These are phyloP conservation scores for Wickerhamiella spandovensis DNA, from an alignment of 805 yeast genomes.

Conservation along the genomic window DNA sequence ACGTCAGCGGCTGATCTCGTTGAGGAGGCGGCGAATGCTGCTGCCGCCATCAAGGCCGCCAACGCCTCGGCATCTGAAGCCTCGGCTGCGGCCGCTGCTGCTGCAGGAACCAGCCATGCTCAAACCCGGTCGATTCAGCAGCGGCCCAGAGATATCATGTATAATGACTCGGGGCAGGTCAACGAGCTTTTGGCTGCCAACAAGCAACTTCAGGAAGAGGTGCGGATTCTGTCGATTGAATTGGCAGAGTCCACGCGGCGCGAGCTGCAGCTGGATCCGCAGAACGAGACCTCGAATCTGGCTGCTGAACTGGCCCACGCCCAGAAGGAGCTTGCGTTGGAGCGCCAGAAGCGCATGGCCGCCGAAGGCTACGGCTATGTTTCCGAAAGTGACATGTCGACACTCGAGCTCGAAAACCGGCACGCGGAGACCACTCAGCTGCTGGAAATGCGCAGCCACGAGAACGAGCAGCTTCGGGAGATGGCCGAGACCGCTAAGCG, in stretches of 20 bases:
- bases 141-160: neutral
- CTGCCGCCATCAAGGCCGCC: neutral
- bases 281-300: neutral
- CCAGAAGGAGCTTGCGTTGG: constrained; percentile 21
- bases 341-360: constrained; percentile 22
- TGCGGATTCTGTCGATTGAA: constrained; percentile 25
- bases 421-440: constrained; percentile 23
- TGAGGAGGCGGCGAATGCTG: neutral
- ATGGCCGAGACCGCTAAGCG: constrained; percentile 15
- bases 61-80: neutral
- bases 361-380: constrained; percentile 13
- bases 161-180: constrained; percentile 1
- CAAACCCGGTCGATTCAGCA: too few species aligned
- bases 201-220: constrained; percentile 21
- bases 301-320: constrained; percentile 17
- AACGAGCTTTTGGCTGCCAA: constrained; percentile 14
- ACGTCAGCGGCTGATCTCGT: neutral
- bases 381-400: constrained; percentile 3
- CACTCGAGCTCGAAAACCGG: constrained; percentile 15
- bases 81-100: neutral
- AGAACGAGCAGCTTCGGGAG: constrained; percentile 18
- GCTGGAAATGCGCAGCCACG: constrained; percentile 19
- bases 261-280: constrained; percentile 21
- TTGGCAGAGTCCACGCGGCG: constrained; percentile 27
- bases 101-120: neutral